Conservation (phyloP, 2,329 filamentous ascomycete species). For the Emmonsia crescens region DNA sequence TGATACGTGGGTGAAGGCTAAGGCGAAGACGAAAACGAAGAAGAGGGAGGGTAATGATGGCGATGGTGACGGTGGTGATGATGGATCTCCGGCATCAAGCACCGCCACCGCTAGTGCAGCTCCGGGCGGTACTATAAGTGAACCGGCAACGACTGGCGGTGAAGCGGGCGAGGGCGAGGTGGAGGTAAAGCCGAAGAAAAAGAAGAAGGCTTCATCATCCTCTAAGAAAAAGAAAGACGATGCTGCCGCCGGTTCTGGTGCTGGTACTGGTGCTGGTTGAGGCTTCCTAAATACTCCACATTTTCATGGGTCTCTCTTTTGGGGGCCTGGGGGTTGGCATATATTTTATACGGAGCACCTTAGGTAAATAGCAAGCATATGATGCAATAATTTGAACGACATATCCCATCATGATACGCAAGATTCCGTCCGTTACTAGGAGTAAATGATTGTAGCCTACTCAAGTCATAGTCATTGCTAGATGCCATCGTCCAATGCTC, state of each 20-base stretch:
- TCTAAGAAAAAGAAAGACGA: constrained; percentile 4
- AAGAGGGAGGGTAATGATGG: constrained; percentile 12
- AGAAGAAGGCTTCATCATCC: constrained; percentile 2
- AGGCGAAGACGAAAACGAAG: constrained; percentile 16
- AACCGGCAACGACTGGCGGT: neutral
- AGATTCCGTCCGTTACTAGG: neutral
- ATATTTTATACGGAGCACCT: neutral
- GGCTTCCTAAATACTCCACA: neutral
- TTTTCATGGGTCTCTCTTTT: neutral
- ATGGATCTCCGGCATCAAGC: too few species aligned
- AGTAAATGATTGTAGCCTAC: neutral
- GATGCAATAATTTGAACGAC: neutral
- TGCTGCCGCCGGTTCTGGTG: neutral
- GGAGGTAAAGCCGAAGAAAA: constrained; percentile 11
- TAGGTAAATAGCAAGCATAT: neutral
- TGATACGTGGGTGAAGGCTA: neutral
- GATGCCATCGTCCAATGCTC: neutral
- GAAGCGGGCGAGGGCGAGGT: neutral
- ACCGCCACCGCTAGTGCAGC: neutral
- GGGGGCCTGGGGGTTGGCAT: neutral
- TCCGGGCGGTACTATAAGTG: neutral
- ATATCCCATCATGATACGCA: neutral
- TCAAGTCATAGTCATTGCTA: neutral
- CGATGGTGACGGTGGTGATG: neutral
- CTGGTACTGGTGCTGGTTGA: neutral